A percentile compares a stretch with the other conserved stretches of the same genome.
phyloP scores from a whole-genome alignment of 306 rosid species.

The Morella rubra region DNA sequence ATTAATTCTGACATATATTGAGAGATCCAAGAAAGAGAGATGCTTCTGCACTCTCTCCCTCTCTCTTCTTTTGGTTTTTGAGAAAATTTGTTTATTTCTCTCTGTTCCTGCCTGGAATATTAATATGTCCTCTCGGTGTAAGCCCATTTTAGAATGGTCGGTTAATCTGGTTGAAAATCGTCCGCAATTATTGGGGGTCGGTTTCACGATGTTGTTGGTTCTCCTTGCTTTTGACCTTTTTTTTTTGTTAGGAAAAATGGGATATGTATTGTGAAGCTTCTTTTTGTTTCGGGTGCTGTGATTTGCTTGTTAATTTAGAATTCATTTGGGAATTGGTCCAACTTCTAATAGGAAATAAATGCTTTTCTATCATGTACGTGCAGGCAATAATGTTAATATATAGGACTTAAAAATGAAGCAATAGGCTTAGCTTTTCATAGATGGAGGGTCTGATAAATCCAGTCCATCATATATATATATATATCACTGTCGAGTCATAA shows the following conservation, averaged over 20 bases:
- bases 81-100: conserved; percentile 12
- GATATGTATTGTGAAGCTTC: background rate
- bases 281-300: background rate
- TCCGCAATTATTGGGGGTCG: conserved; percentile 60
- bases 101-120: conserved; percentile 32
- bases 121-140: conserved; percentile 20
- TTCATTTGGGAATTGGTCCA: background rate
- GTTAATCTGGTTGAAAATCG: conserved; percentile 35
- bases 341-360: too few relatives aligned
- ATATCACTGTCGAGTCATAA: too few relatives aligned
- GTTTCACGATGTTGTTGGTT: conserved; percentile 54
- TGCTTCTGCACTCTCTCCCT: conserved; percentile 14
- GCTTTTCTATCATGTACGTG: too few relatives aligned
- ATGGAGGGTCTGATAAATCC: too few relatives aligned
- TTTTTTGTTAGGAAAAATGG: background rate
- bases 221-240: conserved; percentile 8
- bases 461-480: too few relatives aligned
- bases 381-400: too few relatives aligned
- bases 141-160: conserved; percentile 32
- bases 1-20: background rate
- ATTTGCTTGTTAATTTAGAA: background rate
- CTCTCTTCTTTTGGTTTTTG: conserved; percentile 29
- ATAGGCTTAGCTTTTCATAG: too few relatives aligned
- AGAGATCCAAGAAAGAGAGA: conserved; percentile 60
- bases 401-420: too few relatives aligned